A percentile compares a stretch with the other conserved stretches of the same genome.
Conservation (phyloP, 306 rosid genomes). For the Lagenaria siceraria region DNA sequence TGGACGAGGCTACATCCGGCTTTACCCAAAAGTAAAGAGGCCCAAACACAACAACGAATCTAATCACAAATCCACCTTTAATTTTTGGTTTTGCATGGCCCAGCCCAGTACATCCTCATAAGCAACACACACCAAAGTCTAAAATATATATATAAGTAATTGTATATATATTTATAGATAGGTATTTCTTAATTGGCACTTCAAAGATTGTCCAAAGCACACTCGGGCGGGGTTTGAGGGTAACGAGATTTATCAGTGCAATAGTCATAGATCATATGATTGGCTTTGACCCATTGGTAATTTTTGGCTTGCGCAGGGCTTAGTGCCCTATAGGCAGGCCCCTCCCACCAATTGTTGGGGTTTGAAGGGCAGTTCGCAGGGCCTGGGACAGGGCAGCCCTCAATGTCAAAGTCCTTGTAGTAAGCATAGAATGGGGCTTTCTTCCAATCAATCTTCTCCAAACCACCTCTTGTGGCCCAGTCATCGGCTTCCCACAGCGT, state of each 20-base stretch:
- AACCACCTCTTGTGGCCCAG: slow-evolving; percentile 38
- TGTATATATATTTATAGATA: too few species aligned
- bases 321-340: slow-evolving; percentile 8
- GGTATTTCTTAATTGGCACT: too few species aligned
- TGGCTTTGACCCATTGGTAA: slow-evolving; percentile 2
- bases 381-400: not conserved
- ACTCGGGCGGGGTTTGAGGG: slow-evolving; percentile 65
- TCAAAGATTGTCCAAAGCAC: not conserved
- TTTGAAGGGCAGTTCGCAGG: slow-evolving; percentile 20
- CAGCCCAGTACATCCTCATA: too few species aligned
- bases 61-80: too few species aligned
- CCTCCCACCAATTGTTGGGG: not conserved
- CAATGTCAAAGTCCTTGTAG: slow-evolving; percentile 33
- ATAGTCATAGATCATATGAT: slow-evolving; percentile 69
- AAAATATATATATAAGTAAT: too few species aligned
- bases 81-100: too few species aligned
- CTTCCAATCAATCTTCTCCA: slow-evolving; percentile 27
- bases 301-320: slow-evolving; percentile 35
- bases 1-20: too few species aligned
- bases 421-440: slow-evolving; percentile 73
- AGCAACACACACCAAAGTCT: too few species aligned
- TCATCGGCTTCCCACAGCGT: slow-evolving; percentile 25
- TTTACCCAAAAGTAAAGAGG: too few species aligned
- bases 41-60: too few species aligned
- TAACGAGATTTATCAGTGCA: slow-evolving; percentile 62